phyloP scores from a whole-genome alignment of 495 filamentous ascomycete species.

The Thozetella sp. region DNA sequence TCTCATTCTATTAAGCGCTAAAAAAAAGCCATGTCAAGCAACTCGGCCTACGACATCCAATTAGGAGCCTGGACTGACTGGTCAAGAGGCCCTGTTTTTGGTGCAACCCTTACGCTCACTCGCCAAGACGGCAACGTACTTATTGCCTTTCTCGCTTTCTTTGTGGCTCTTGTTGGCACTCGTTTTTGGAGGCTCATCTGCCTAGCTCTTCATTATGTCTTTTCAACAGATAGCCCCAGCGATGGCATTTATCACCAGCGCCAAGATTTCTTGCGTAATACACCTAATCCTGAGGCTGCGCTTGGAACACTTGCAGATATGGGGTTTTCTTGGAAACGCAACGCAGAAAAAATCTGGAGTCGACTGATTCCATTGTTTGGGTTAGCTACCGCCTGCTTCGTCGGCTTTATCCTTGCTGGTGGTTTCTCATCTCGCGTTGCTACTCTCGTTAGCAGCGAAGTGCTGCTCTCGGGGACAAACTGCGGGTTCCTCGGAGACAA shows the following conservation, averaged over 20 bases:
- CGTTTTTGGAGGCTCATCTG: constrained; percentile 19
- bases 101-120: constrained; percentile 15
- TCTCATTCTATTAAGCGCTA: no score
- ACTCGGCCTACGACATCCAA: constrained; percentile 8
- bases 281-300: constrained; percentile 1
- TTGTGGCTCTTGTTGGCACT: constrained; percentile 9
- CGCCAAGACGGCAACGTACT: constrained; percentile 8
- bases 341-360: background rate
- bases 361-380: background rate
- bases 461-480: constrained; percentile 4
- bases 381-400: background rate
- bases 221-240: background rate
- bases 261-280: constrained; percentile 12
- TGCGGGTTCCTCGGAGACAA: background rate
- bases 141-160: constrained; percentile 19
- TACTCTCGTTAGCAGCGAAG: constrained; percentile 4
- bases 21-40: no score
- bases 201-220: constrained; percentile 3
- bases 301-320: constrained; percentile 1
- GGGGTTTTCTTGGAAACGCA: background rate
- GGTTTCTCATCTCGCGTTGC: constrained; percentile 13
- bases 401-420: constrained; percentile 4
- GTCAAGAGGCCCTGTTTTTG: constrained; percentile 13
- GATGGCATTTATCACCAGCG: constrained; percentile 16
- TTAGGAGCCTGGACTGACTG: constrained; percentile 19